Conservation (phyloP, 352 stramenopile species). For the Pythium insidiosum region DNA sequence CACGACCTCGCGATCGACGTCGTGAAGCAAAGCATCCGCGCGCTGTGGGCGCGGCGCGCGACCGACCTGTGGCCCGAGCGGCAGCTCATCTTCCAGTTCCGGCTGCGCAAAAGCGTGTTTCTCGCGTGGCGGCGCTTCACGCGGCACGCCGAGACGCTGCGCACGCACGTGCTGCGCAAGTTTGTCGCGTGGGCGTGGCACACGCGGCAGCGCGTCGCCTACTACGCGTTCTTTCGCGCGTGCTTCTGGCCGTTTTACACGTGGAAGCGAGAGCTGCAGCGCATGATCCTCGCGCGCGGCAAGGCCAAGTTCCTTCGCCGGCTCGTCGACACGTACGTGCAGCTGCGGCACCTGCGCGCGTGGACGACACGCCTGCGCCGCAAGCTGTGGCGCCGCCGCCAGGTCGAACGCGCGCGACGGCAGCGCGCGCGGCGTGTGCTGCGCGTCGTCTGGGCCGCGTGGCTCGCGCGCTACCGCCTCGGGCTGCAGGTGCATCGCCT, state of each 20-base stretch:
- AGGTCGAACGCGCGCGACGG: slow-evolving; percentile 3
- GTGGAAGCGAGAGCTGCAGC: slow-evolving; percentile 36
- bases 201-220: slow-evolving; percentile 5
- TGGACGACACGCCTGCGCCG: slow-evolving; percentile 13
- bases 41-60: slow-evolving; percentile 11
- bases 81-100: slow-evolving; percentile 22
- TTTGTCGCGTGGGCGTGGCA: slow-evolving; percentile 28
- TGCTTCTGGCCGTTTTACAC: slow-evolving; percentile 54
- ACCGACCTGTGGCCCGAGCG: slow-evolving; percentile 23
- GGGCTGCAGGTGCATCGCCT: slow-evolving; percentile 11
- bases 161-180: slow-evolving; percentile 22
- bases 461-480: slow-evolving; percentile 5
- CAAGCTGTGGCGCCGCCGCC: slow-evolving; percentile 7
- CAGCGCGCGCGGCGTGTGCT: slow-evolving; percentile 7
- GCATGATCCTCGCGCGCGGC: slow-evolving; percentile 23
- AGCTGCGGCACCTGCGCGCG: slow-evolving; percentile 27
- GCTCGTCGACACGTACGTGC: slow-evolving; percentile 23
- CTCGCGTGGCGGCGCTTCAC: slow-evolving; percentile 18
- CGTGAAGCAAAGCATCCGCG: slow-evolving; percentile 18
- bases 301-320: slow-evolving; percentile 27
- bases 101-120: slow-evolving; percentile 24
- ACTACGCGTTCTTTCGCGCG: slow-evolving; percentile 25
- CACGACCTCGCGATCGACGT: slow-evolving; percentile 22
- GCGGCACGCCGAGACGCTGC: slow-evolving; percentile 13
- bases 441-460: slow-evolving; percentile 11